Evolutionary conservation across 2,329 filamentous ascomycete species (phyloP).

Genomic region (Trichoderma breve): DNA sequence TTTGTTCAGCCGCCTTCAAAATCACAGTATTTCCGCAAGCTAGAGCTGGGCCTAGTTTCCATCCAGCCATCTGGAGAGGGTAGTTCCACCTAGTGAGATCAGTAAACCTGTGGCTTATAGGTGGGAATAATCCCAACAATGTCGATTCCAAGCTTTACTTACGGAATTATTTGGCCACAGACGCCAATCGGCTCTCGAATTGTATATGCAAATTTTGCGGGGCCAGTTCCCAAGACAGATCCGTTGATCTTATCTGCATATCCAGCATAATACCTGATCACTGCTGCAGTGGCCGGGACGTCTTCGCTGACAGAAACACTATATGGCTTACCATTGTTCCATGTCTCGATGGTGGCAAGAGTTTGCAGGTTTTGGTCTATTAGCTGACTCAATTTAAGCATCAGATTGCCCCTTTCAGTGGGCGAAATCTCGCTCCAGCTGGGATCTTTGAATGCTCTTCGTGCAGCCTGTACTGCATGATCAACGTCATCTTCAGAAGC

Average conservation of each 20-base stretch:
- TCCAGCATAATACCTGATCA: neutral
- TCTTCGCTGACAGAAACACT: neutral
- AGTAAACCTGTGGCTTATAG: neutral
- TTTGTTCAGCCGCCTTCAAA: constrained; percentile 70
- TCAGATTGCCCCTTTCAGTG: neutral
- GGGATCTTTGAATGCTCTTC: neutral
- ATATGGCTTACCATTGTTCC: neutral
- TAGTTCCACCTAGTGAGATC: constrained; percentile 61
- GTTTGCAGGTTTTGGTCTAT: neutral
- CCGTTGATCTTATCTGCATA: neutral
- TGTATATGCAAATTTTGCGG: neutral
- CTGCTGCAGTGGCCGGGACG: neutral
- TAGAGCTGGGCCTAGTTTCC: constrained; percentile 72
- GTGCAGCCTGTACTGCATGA: neutral
- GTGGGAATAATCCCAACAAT: neutral
- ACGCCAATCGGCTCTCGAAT: constrained; percentile 55
- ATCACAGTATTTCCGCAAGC: constrained; percentile 66
- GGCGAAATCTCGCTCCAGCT: neutral
- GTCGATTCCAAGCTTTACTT: neutral
- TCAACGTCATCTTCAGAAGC: neutral
- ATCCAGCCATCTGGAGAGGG: constrained; percentile 56
- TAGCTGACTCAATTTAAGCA: neutral
- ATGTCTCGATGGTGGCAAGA: neutral
- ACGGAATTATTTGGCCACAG: constrained; percentile 75
- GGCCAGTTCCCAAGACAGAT: neutral